Percentiles rank a stretch among this genome's conserved stretches.
phyloP scores from a whole-genome alignment of 495 filamentous ascomycete genomes.

The Lophiotrema nucula region DNA sequence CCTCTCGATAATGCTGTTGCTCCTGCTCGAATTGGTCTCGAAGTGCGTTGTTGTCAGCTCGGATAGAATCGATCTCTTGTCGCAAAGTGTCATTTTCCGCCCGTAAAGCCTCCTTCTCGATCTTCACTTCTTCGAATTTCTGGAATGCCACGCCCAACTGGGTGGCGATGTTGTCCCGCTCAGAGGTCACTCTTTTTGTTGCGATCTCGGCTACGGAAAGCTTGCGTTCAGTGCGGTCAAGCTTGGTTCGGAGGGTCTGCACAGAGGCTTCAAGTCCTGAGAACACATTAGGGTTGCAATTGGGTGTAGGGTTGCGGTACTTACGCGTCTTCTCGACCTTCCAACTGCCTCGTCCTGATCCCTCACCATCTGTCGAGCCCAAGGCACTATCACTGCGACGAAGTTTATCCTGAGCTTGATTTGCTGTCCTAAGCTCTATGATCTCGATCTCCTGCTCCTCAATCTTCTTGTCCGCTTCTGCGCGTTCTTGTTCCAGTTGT shows the following conservation, averaged over 20 bases:
- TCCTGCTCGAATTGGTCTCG: slow-evolving; percentile 25
- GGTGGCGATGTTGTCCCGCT: slow-evolving; percentile 63
- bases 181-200: slow-evolving; percentile 59
- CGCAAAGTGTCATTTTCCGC: slow-evolving; percentile 33
- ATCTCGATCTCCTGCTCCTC: slow-evolving; percentile 59
- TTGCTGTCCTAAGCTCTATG: slow-evolving; percentile 52
- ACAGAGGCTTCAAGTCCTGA: slow-evolving; percentile 56
- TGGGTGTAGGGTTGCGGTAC: slow-evolving; percentile 36
- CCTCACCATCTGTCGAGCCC: slow-evolving; percentile 47
- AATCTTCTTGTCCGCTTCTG: slow-evolving; percentile 55
- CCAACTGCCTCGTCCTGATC: slow-evolving; percentile 38
- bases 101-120: slow-evolving; percentile 37
- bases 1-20: slow-evolving; percentile 19
- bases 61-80: slow-evolving; percentile 31
- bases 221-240: slow-evolving; percentile 61
- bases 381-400: slow-evolving; percentile 47
- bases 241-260: slow-evolving; percentile 54
- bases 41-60: slow-evolving; percentile 37
- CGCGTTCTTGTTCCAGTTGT: slow-evolving; percentile 59
- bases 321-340: slow-evolving; percentile 57
- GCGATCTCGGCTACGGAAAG: slow-evolving; percentile 58
- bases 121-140: slow-evolving; percentile 62
- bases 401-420: slow-evolving; percentile 46
- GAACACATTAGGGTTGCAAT: too few relatives aligned
- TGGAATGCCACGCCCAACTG: slow-evolving; percentile 63